Conservation (phyloP, 176 grass and related monocot genomes). For the Hordeum vulgare region MorexV3_pseudomolecules_assembly NC_058523.1:16045667-16046166, state of each 20-base stretch:
- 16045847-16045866: slow-evolving; percentile 14
- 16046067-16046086: not conserved
- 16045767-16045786: not conserved
- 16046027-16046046: not conserved
- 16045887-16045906: not conserved
- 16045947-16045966: too few relatives aligned
- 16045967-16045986: too few relatives aligned
- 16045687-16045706: slow-evolving; percentile 23
- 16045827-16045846: slow-evolving; percentile 1
- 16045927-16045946: too few relatives aligned
- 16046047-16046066: not conserved
- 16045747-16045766: not conserved
- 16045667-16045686: not conserved
- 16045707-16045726: slow-evolving; percentile 6
- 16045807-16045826: not conserved
- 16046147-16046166: not conserved
- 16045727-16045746: not conserved
- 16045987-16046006: too few relatives aligned
- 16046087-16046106: not conserved
- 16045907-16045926: not conserved
- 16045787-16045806: not conserved
- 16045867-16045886: slow-evolving; percentile 15
- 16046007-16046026: too few relatives aligned
- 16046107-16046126: not conserved
- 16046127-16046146: not conserved